These are phyloP conservation scores for Didymellaceae sp. DNA, from an alignment of 2,329 filamentous ascomycete genomes.

Conservation along the genomic window DNA sequence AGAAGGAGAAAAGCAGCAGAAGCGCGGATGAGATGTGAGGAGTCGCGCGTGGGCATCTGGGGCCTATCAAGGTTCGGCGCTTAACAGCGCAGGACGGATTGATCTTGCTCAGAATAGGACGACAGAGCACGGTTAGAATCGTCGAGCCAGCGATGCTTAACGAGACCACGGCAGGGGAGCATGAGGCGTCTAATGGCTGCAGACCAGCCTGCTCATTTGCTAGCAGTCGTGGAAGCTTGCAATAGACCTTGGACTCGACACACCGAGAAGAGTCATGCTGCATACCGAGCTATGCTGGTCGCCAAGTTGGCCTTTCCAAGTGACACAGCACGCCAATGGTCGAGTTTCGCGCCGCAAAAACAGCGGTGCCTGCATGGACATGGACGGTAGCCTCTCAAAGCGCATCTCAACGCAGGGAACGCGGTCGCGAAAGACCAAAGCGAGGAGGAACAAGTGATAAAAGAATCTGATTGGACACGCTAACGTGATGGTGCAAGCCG, in stretches of 20 bases:
- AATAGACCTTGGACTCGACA: slow-evolving; percentile 38
- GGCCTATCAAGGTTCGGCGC: slow-evolving; percentile 48
- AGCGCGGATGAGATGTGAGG: slow-evolving; percentile 38
- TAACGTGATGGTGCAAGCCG: slow-evolving; percentile 19
- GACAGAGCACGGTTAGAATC: slow-evolving; percentile 32
- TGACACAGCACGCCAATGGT: slow-evolving; percentile 41
- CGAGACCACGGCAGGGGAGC: slow-evolving; percentile 33
- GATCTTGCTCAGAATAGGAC: slow-evolving; percentile 49
- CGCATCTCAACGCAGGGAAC: slow-evolving; percentile 28
- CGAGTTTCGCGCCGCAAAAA: slow-evolving; percentile 41
- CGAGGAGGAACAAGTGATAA: slow-evolving; percentile 21
- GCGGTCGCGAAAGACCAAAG: slow-evolving; percentile 31
- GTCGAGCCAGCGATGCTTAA: slow-evolving; percentile 33
- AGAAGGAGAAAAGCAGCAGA: slow-evolving; percentile 39
- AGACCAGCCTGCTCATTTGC: slow-evolving; percentile 38
- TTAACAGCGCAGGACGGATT: slow-evolving; percentile 44
- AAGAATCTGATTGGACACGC: slow-evolving; percentile 25
- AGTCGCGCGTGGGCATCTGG: slow-evolving; percentile 39
- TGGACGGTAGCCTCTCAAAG: slow-evolving; percentile 36
- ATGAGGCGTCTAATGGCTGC: slow-evolving; percentile 46
- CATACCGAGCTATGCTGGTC: slow-evolving; percentile 30
- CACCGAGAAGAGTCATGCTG: slow-evolving; percentile 35
- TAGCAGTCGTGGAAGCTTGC: slow-evolving; percentile 30
- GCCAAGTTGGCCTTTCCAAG: slow-evolving; percentile 37
- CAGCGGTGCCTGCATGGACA: slow-evolving; percentile 45